A percentile compares a stretch with the other conserved stretches of the same genome.
These are phyloP conservation scores for Brassica juncea DNA, from an alignment of 345 rosid species.

Conservation along the genomic window DNA sequence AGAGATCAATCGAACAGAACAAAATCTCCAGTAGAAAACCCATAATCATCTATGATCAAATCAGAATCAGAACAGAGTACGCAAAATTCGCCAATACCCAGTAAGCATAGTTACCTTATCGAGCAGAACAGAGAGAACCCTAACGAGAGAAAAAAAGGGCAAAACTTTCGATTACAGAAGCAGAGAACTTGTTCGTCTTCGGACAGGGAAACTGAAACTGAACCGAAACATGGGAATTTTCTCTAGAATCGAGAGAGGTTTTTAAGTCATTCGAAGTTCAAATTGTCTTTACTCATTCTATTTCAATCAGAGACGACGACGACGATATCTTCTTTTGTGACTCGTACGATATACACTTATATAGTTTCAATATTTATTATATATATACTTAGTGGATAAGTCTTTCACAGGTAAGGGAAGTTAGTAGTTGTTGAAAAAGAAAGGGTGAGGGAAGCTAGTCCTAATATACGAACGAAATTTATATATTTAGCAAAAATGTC, in stretches of 20 bases:
- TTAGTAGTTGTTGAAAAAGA: not conserved
- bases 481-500: not conserved
- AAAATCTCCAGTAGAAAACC: slow-evolving; percentile 15
- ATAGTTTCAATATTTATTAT: not conserved
- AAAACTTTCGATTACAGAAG: not conserved
- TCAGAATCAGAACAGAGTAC: slow-evolving; percentile 29
- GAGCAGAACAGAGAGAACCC: slow-evolving; percentile 33
- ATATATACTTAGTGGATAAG: not conserved
- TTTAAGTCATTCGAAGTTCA: not conserved
- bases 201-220: slow-evolving; percentile 13
- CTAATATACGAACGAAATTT: not conserved
- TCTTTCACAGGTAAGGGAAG: slow-evolving; percentile 25
- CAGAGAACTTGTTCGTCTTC: slow-evolving; percentile 12
- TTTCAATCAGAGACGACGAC: slow-evolving; percentile 11
- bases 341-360: slow-evolving; percentile 22
- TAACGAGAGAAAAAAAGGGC: slow-evolving; percentile 2
- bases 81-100: not conserved
- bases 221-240: not conserved
- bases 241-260: slow-evolving; percentile 10
- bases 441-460: too few species aligned
- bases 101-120: slow-evolving; percentile 33
- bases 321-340: slow-evolving; percentile 27
- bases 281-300: slow-evolving; percentile 14
- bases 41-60: slow-evolving; percentile 22
- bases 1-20: slow-evolving; percentile 25